A percentile compares a stretch with the other conserved stretches of the same genome.
phyloP scores from a whole-genome alignment of 2,329 filamentous ascomycete species.

The Chrysoporthe puriensis region DNA sequence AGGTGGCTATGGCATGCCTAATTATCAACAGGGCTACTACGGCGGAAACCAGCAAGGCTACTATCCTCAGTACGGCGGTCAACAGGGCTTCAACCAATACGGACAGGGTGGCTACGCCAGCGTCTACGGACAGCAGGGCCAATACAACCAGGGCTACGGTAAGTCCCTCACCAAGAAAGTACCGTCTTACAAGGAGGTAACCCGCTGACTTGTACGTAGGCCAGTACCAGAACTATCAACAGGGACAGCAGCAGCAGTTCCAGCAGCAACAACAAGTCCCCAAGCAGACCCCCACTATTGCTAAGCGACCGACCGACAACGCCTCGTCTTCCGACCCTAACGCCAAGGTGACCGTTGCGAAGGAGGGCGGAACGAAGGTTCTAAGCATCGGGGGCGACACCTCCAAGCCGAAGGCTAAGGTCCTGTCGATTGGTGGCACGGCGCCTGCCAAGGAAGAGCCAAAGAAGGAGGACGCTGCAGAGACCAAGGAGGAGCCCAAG shows the following conservation, averaged over 20 bases:
- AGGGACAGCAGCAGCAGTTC: constrained; percentile 48
- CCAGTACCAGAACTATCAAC: constrained; percentile 55
- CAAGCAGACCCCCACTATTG: constrained; percentile 62
- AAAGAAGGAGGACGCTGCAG: constrained; percentile 49
- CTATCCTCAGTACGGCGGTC: constrained; percentile 61
- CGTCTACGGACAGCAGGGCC: constrained; percentile 46
- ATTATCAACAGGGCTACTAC: constrained; percentile 58
- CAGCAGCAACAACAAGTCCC: constrained; percentile 42
- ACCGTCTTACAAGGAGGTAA: background rate
- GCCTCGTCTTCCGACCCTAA: constrained; percentile 47
- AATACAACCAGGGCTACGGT: constrained; percentile 53
- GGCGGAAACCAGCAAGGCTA: constrained; percentile 45
- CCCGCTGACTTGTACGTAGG: constrained; percentile 38
- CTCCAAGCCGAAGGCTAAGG: constrained; percentile 63
- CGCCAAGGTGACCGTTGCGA: constrained; percentile 56
- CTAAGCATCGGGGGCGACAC: constrained; percentile 63
- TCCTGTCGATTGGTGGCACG: constrained; percentile 51
- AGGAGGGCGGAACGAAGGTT: constrained; percentile 64
- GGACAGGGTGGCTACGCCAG: constrained; percentile 39
- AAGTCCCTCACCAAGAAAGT: constrained; percentile 36
- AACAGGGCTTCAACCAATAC: constrained; percentile 53
- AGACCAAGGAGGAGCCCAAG: constrained; percentile 53
- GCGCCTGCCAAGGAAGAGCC: constrained; percentile 45
- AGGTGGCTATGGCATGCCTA: constrained; percentile 58
- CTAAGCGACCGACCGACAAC: constrained; percentile 61